Evolutionary conservation across 2,329 filamentous ascomycete species (phyloP), one percentile per base, ranked within the genome.

Genomic region (Neofusicoccum ribis): DNA sequence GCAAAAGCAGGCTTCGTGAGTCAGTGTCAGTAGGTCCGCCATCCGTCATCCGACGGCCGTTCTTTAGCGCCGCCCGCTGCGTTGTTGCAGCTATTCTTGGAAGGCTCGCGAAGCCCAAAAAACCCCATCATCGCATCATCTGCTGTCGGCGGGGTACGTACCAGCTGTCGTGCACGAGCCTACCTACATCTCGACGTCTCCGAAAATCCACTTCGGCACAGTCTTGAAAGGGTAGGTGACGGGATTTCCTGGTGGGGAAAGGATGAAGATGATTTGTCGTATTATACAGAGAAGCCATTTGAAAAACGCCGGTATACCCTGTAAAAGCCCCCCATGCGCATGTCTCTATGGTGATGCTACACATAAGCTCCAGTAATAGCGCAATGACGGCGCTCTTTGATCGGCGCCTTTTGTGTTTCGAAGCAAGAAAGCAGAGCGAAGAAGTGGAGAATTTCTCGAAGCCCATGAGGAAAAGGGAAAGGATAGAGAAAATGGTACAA

Each of bases 401-500:
- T 8, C 17, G 17, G 50, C 31, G 50, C 50, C 50, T 52, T 14
- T 52, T 37, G 23, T 34, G 50, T 37, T 34, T 36, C 46, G 46
- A 49, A 49, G 23, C 46, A n/a, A 27, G 23, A 49, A 49, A 49
- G 46, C n/a, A 44, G 20, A 31, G 27, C 27, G 27, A 37, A 52
- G 31, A 52, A 52, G 50, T 52, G 50, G 50, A 52, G 50, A 52
- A 37, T 31, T 52, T 52, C 31, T 20, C 50, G 9, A 11, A 37
- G 34, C 34, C 50, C 12, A 17, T 31, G 23, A 17, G 50, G 14
- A 52, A 52, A 51, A 51, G 27, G 27, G 27, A 51, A 34, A 37
- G 31, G 23, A 47, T 27, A 17, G 52, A 37, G 15, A 41, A 59
- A 60, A 47, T 47, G 56, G 43, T 60, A 47, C 56, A 60, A 60